phyloP scores from a whole-genome alignment of 164 flowering plant genomes.

The Vitis rupestris region DNA sequence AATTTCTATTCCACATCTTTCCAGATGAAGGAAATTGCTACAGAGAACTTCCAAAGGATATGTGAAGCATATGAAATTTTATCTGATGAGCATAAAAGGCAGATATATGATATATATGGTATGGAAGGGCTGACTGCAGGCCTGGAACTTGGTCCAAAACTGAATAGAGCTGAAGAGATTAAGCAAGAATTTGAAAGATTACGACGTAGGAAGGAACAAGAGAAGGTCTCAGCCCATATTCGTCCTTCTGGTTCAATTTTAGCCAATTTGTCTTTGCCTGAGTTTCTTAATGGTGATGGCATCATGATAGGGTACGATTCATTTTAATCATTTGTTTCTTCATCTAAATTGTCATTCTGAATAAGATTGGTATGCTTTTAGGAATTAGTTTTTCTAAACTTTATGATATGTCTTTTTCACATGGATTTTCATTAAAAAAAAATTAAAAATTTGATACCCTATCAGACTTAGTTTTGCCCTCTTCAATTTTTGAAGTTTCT shows the following conservation, averaged over 20 bases:
- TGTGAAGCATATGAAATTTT: slow-evolving; percentile 93
- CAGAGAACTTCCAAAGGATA: slow-evolving; percentile 89
- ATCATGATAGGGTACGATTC: slow-evolving; percentile 71
- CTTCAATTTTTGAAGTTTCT: no score
- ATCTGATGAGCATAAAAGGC: slow-evolving; percentile 72
- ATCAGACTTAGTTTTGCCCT: no score
- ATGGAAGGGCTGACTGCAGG: slow-evolving; percentile 96
- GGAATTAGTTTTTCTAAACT: not conserved
- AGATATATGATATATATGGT: slow-evolving; percentile 94
- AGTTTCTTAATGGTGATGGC: slow-evolving; percentile 70
- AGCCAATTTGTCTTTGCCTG: slow-evolving; percentile 76
- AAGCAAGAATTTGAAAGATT: slow-evolving; percentile 86
- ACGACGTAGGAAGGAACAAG: slow-evolving; percentile 55
- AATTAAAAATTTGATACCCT: no score
- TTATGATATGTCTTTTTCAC: not conserved
- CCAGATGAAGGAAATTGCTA: slow-evolving; percentile 98
- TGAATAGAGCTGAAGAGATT: slow-evolving; percentile 76
- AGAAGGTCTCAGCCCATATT: slow-evolving; percentile 58
- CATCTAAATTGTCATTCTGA: not conserved
- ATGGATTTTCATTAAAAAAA: not conserved
- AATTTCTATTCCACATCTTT: slow-evolving; percentile 8
- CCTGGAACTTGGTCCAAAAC: slow-evolving; percentile 82
- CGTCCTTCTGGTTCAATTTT: slow-evolving; percentile 74
- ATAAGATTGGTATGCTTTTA: not conserved
- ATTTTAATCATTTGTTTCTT: not conserved